Base-by-base conservation (phyloP, 257 asterid genomes). In the Schizonepeta tenuifolia region DNA sequence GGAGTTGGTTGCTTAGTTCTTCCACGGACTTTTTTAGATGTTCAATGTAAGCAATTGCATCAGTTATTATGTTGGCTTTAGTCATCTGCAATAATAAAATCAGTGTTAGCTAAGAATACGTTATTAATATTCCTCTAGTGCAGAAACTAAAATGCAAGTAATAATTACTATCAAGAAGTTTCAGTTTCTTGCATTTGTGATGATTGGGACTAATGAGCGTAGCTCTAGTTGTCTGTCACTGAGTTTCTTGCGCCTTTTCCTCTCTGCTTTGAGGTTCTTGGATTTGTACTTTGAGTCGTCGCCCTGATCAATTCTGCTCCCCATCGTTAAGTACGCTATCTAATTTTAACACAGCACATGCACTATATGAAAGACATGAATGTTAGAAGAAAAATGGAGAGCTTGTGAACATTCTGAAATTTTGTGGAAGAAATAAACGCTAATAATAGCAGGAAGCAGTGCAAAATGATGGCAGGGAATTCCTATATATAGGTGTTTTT, bases 221-320 rank as follows among this genome's bases (percentile, higher is more conserved):
- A 93, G 87, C 81, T 87, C 90, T 0, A 88, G 87, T 9, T 87
- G 93, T 67, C 90, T 51, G 33, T 86, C 88, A 2, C 76, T 80
- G 70, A 93, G 97, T 72, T 93, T 93, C 84, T 86, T 83, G 54
- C 98, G 95, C 15, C 97, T 76, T 69, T 54, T 81, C 72, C 96
- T 83, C 72, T 93, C 97, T 1, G 98, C 95, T 0, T 49, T 58
- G 15, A 93, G 98, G 74, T 93, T 90, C 90, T 90, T 90, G 50
- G 98, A 93, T 67, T 83, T 93, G 83, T 18, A 87, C 31, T 35
- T 75, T 22, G 47, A 76, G 0, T 81, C 82, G 4, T 73, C 69
- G 65, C 73, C 81, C 1, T 5, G 38, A 35, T 35, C 38, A 6
- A 35, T 35, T 35, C 38, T 35, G 38, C 38, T 35, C 38, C 38